Conservation (phyloP, 352 stramenopile species). For the Phytophthora hibernalis region DNA sequence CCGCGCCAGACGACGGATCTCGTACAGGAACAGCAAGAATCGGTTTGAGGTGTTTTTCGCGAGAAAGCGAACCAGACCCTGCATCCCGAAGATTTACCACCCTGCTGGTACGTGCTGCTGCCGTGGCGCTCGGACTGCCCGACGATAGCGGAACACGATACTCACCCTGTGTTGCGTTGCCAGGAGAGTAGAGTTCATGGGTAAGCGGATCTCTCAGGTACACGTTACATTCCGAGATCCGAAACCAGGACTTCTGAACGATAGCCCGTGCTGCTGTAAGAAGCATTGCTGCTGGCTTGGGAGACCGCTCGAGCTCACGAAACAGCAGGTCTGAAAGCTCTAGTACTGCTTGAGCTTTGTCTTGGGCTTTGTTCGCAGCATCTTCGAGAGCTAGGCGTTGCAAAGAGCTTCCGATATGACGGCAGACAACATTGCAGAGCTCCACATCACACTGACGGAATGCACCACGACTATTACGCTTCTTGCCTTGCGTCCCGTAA, state of each 20-base stretch:
- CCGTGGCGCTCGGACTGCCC: conserved; percentile 55
- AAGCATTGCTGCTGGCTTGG: conserved; percentile 65
- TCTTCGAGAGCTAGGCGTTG: conserved; percentile 70
- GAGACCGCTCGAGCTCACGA: conserved; percentile 65
- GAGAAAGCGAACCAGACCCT: conserved; percentile 36
- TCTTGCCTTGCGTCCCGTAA: conserved; percentile 35
- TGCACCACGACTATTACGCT: conserved; percentile 19
- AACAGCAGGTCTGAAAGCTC: conserved; percentile 74
- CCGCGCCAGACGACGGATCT: conserved; percentile 59
- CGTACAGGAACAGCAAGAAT: conserved; percentile 87
- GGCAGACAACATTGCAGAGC: conserved; percentile 57
- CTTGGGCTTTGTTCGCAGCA: conserved; percentile 58
- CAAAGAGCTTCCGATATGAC: conserved; percentile 61
- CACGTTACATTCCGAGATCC: conserved; percentile 57
- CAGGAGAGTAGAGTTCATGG: conserved; percentile 61
- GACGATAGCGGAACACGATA: conserved; percentile 62
- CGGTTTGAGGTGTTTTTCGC: conserved; percentile 40
- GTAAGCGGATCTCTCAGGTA: conserved; percentile 71
- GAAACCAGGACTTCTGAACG: conserved; percentile 35
- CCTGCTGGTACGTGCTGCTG: conserved; percentile 69
- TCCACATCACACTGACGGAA: conserved; percentile 69
- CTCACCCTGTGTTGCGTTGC: conserved; percentile 44
- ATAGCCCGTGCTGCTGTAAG: conserved; percentile 35
- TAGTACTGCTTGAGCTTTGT: conserved; percentile 71
- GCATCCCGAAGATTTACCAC: conserved; percentile 83